Conservation (phyloP, 805 yeast genomes). For the Starmerella stellata region DNA sequence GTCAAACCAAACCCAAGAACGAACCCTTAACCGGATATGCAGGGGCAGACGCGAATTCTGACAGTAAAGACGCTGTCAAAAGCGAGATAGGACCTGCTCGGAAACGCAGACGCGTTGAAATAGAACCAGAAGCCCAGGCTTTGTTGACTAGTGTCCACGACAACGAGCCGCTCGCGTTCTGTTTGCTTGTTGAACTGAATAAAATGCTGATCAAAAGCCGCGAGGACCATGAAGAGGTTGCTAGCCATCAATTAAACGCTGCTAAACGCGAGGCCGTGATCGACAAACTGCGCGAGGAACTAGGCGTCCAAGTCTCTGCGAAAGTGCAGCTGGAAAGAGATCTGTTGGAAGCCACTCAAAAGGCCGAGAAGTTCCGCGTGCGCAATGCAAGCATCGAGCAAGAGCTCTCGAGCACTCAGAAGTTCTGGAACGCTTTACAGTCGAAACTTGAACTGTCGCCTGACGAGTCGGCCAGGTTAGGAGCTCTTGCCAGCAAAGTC, state of each 20-base stretch:
- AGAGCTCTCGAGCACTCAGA: conserved; percentile 11
- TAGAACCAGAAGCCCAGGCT: conserved; percentile 4
- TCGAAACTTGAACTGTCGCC: conserved; percentile 27
- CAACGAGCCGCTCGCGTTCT: conserved; percentile 3
- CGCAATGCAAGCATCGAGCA: conserved; percentile 14
- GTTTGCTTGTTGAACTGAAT: conserved; percentile 7
- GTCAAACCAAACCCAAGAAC: too few relatives aligned
- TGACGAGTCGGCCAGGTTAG: conserved; percentile 26
- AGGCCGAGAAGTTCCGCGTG: conserved; percentile 16
- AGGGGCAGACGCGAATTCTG: too few relatives aligned
- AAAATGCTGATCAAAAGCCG: conserved; percentile 27
- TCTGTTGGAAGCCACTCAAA: conserved; percentile 15
- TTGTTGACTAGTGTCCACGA: conserved; percentile 3
- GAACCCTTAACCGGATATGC: too few relatives aligned
- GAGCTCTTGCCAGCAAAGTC: conserved; percentile 5
- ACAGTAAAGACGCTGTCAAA: too few relatives aligned
- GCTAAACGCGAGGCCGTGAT: conserved; percentile 29
- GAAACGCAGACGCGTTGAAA: conserved; percentile 8
- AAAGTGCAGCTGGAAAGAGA: conserved; percentile 24
- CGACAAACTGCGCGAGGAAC: conserved; percentile 29
- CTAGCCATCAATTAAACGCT: conserved; percentile 28
- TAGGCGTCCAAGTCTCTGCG: conserved; percentile 31
- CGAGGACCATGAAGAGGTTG: conserved; percentile 30
- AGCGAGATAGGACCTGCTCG: not conserved
- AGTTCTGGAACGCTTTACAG: conserved; percentile 17